Evolutionary conservation across 2,329 filamentous ascomycete genomes (phyloP).

Genomic region (Stylonectria norvegica): DNA sequence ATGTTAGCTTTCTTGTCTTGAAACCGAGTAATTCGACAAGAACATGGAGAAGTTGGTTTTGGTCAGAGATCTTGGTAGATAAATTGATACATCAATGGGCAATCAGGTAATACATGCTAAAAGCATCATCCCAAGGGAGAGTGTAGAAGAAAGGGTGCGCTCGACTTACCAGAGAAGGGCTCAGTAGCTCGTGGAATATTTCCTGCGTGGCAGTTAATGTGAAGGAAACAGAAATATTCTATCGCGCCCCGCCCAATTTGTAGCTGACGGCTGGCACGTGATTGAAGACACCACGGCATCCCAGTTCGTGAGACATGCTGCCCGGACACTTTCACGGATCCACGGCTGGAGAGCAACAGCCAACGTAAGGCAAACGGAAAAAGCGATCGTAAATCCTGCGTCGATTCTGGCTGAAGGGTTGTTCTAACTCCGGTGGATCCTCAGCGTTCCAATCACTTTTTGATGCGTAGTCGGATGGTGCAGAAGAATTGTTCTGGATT

Average conservation of each 20-base stretch:
- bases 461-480: constrained; percentile 26
- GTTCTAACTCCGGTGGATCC: constrained; percentile 13
- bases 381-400: constrained; percentile 17
- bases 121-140: constrained; percentile 47
- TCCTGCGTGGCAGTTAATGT: constrained; percentile 1
- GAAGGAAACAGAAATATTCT: constrained; percentile 1
- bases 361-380: not conserved
- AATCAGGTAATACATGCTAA: constrained; percentile 59
- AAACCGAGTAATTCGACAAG: constrained; percentile 1
- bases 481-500: constrained; percentile 32
- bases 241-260: constrained; percentile 17
- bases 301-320: not conserved
- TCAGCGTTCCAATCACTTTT: constrained; percentile 26
- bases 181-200: constrained; percentile 7
- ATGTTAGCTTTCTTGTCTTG: constrained; percentile 18
- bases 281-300: constrained; percentile 1
- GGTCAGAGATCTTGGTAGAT: constrained; percentile 74
- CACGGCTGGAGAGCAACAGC: not conserved
- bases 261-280: constrained; percentile 15
- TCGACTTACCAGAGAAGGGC: constrained; percentile 33
- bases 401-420: constrained; percentile 14
- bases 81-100: constrained; percentile 54
- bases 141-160: constrained; percentile 2
- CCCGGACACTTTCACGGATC: not conserved
- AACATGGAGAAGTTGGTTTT: constrained; percentile 24